phyloP scores from a whole-genome alignment of 768 basidiomycete genomes.

The Sarcodon sp. region DNA sequence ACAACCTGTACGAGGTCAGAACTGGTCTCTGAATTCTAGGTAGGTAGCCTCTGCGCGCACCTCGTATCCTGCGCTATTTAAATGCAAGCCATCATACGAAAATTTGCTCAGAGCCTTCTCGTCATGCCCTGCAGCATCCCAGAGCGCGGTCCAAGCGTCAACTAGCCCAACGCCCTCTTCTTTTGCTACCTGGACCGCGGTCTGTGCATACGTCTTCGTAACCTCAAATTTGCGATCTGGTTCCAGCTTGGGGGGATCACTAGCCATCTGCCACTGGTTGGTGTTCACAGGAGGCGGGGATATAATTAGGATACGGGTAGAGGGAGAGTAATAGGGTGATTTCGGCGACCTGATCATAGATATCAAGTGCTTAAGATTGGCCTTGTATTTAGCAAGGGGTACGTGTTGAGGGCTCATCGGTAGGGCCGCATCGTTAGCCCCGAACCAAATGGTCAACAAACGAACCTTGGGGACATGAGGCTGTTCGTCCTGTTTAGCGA shows the following conservation, averaged over 20 bases:
- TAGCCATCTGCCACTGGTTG: conserved; percentile 35
- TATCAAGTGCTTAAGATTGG: conserved; percentile 55
- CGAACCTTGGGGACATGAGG: conserved; percentile 43
- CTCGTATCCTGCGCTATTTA: conserved; percentile 62
- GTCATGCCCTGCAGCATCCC: conserved; percentile 54
- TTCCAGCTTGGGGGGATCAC: conserved; percentile 29
- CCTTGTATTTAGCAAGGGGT: conserved; percentile 47
- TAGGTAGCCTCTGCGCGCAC: conserved; percentile 24
- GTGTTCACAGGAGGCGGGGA: conserved; percentile 80
- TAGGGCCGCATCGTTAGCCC: conserved; percentile 77
- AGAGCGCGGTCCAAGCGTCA: conserved; percentile 68
- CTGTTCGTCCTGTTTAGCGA: conserved; percentile 39
- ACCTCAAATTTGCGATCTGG: conserved; percentile 50
- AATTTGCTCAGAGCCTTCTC: conserved; percentile 38
- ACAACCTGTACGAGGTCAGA: conserved; percentile 34
- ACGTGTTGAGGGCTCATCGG: conserved; percentile 62
- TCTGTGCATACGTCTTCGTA: conserved; percentile 60
- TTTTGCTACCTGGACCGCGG: conserved; percentile 46
- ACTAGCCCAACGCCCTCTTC: conserved; percentile 46
- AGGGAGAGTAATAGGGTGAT: conserved; percentile 55
- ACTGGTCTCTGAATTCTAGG: neutral
- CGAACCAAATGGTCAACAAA: conserved; percentile 82
- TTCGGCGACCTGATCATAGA: conserved; percentile 44
- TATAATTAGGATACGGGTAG: conserved; percentile 67
- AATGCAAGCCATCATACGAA: conserved; percentile 70